phyloP scores from a whole-genome alignment of 1,284 basidiomycete genomes.

The Boletus mariae region DNA sequence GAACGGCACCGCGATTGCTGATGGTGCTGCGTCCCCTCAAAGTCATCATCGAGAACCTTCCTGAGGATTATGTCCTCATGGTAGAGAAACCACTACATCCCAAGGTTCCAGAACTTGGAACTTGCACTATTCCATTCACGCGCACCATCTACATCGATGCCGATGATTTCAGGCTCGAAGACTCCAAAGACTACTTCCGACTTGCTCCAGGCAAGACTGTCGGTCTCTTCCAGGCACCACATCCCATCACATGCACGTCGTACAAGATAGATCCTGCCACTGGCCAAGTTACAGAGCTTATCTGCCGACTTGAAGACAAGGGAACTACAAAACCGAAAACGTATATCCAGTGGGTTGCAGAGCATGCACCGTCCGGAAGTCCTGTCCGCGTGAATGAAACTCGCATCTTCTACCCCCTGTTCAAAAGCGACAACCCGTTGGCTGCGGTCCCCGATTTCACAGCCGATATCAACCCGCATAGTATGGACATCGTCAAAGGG shows the following conservation, averaged over 20 bases:
- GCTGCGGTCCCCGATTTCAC: conserved; percentile 66
- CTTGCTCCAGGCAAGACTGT: conserved; percentile 97
- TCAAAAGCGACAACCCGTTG: conserved; percentile 91
- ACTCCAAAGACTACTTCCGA: conserved; percentile 96
- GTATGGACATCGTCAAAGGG: conserved; percentile 73
- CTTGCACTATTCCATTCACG: conserved; percentile 83
- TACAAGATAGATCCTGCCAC: conserved; percentile 73
- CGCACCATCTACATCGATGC: conserved; percentile 90
- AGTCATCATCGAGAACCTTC: conserved; percentile 87
- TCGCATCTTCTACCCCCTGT: conserved; percentile 89
- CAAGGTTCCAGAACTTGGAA: conserved; percentile 87
- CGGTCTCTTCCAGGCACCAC: conserved; percentile 93
- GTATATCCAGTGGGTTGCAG: conserved; percentile 98
- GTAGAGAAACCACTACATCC: conserved; percentile 94
- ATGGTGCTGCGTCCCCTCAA: conserved; percentile 93
- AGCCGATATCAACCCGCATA: conserved; percentile 76
- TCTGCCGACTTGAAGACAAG: conserved; percentile 75
- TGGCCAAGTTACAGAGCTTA: conserved; percentile 76
- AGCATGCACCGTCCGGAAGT: conserved; percentile 73
- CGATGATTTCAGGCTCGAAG: conserved; percentile 91
- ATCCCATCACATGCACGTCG: conserved; percentile 91
- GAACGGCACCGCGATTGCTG: conserved; percentile 83
- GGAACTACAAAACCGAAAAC: conserved; percentile 85
- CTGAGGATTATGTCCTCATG: conserved; percentile 81
- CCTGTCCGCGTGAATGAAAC: conserved; percentile 88